These are phyloP conservation scores for Camellia sinensis DNA, from an alignment of 148 eudicot species.

Conservation along the genomic window DNA sequence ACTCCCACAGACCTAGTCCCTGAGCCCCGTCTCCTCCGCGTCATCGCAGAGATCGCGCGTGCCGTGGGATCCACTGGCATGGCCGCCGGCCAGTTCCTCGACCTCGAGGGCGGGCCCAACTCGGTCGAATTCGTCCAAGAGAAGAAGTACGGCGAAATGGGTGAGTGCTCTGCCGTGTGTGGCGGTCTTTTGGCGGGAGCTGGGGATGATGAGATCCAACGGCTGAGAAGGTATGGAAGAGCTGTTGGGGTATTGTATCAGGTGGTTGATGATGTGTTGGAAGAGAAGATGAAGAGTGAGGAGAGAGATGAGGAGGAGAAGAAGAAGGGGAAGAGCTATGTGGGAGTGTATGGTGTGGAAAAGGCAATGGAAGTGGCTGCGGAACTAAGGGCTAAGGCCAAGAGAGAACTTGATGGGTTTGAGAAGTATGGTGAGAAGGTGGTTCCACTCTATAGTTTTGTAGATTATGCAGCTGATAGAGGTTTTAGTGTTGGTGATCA, in stretches of 20 bases:
- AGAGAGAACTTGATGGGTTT: conserved; percentile 67
- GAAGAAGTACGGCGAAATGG: conserved; percentile 89
- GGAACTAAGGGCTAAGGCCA: conserved; percentile 66
- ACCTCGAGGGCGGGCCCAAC: conserved; percentile 75
- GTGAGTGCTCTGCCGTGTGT: conserved; percentile 88
- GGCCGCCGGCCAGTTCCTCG: conserved; percentile 89
- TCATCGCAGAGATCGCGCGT: conserved; percentile 75
- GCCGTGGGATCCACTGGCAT: conserved; percentile 95
- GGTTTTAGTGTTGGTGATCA: conserved; percentile 54
- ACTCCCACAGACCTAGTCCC: conserved; percentile 73
- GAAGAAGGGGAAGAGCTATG: conserved; percentile 67
- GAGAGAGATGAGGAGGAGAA: conserved; percentile 20
- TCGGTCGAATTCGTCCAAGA: conserved; percentile 69
- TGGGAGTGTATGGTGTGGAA: conserved; percentile 74
- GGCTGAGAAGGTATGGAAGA: conserved; percentile 71
- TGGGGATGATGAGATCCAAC: conserved; percentile 66
- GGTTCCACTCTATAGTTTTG: conserved; percentile 71
- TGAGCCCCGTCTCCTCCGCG: conserved; percentile 56
- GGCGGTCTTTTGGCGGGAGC: conserved; percentile 84
- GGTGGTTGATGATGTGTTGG: conserved; percentile 65
- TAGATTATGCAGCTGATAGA: conserved; percentile 91
- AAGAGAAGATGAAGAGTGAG: conserved; percentile 34
- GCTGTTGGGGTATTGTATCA: conserved; percentile 89
- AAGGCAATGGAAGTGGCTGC: conserved; percentile 82
- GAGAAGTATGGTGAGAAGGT: conserved; percentile 75